Percentiles rank a stretch among this genome's conserved stretches.
phyloP scores from a whole-genome alignment of 306 rosid genomes.

The Pterocarpus santalinus region DNA sequence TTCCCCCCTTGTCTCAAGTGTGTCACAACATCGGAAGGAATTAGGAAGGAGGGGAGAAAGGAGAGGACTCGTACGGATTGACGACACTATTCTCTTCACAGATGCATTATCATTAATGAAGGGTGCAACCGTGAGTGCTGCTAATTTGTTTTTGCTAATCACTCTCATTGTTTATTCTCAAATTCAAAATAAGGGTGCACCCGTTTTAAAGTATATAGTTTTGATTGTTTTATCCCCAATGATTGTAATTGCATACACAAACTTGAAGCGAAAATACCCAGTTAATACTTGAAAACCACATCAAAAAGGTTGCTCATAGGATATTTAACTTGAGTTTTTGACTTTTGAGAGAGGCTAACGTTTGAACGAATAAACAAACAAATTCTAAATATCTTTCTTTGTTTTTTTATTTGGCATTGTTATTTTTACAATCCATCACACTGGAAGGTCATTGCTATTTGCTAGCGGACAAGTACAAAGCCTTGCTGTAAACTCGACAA shows the following conservation, averaged over 20 bases:
- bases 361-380: slow-evolving; percentile 33
- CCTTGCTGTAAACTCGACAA: slow-evolving; percentile 57
- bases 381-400: neutral
- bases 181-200: slow-evolving; percentile 6
- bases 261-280: neutral
- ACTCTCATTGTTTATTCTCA: neutral
- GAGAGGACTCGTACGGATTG: slow-evolving; percentile 64
- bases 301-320: neutral
- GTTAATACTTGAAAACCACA: neutral
- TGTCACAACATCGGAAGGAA: slow-evolving; percentile 45
- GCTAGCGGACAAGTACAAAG: slow-evolving; percentile 24
- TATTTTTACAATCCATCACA: slow-evolving; percentile 19
- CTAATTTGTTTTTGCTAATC: neutral
- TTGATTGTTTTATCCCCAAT: slow-evolving; percentile 9
- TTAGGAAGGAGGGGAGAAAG: slow-evolving; percentile 46
- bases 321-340: neutral
- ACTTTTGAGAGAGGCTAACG: slow-evolving; percentile 1
- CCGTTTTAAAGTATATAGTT: neutral
- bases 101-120: slow-evolving; percentile 47
- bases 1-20: slow-evolving; percentile 31
- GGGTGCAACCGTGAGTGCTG: slow-evolving; percentile 36
- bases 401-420: neutral
- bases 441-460: neutral
- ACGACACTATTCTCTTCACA: slow-evolving; percentile 61
- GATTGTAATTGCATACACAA: neutral